phyloP scores from a whole-genome alignment of 2,329 filamentous ascomycete genomes.

The Aspergillus carbonarius region DNA sequence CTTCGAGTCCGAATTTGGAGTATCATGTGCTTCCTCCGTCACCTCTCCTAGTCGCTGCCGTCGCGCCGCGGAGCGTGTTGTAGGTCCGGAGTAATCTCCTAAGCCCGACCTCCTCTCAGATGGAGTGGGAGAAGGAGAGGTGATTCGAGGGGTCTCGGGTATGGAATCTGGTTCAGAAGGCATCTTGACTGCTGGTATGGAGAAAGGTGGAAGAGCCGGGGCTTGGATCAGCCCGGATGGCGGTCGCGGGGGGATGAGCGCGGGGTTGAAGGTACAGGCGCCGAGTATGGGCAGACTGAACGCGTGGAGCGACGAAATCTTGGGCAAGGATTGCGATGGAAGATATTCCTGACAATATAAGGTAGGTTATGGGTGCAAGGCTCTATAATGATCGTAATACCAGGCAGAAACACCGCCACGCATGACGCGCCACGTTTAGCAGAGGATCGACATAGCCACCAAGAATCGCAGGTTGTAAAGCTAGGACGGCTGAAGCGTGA shows the following conservation, averaged over 20 bases:
- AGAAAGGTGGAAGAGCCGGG: slow-evolving; percentile 51
- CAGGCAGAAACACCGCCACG: slow-evolving; percentile 17
- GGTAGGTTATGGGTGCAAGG: slow-evolving; percentile 6
- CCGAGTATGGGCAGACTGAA: slow-evolving; percentile 18
- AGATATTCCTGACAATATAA: not conserved
- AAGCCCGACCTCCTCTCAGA: slow-evolving; percentile 45
- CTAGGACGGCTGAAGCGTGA: not conserved
- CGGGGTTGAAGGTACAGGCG: slow-evolving; percentile 24
- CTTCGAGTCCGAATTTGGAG: slow-evolving; percentile 53
- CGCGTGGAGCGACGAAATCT: slow-evolving; percentile 33
- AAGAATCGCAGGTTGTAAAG: not conserved
- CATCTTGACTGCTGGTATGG: slow-evolving; percentile 40
- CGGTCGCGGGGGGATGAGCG: slow-evolving; percentile 20
- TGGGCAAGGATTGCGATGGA: slow-evolving; percentile 29
- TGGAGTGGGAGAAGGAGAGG: slow-evolving; percentile 80
- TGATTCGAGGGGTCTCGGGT: slow-evolving; percentile 80
- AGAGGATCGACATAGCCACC: slow-evolving; percentile 5
- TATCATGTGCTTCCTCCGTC: slow-evolving; percentile 46
- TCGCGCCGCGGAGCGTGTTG: slow-evolving; percentile 70
- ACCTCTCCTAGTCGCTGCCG: slow-evolving; percentile 54
- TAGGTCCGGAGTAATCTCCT: slow-evolving; percentile 68
- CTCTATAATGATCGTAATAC: slow-evolving; percentile 6
- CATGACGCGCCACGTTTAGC: slow-evolving; percentile 17
- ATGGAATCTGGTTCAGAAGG: slow-evolving; percentile 54
- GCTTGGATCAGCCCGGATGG: slow-evolving; percentile 26